These are phyloP conservation scores for Linum lewisii DNA, from an alignment of 345 rosid species.

Conservation along the genomic window DNA sequence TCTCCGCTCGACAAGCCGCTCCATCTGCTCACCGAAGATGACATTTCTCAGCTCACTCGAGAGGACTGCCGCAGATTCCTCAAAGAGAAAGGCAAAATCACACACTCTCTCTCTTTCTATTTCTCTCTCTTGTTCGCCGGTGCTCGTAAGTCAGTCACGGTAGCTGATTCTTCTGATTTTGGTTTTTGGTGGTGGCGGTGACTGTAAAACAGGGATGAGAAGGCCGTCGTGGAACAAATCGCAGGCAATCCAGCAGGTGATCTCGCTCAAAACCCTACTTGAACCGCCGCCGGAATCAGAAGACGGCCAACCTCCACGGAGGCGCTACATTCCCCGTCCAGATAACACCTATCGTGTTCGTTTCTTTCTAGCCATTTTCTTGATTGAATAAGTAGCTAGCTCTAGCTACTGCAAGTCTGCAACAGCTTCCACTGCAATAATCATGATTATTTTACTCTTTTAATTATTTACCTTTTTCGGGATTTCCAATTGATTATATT, in stretches of 20 bases:
- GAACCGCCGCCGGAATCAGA: constrained; percentile 29
- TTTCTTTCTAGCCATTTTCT: not conserved
- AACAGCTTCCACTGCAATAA: not conserved
- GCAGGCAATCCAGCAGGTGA: constrained; percentile 48
- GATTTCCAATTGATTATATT: not conserved
- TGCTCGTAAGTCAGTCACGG: not conserved
- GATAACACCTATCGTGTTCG: constrained; percentile 15
- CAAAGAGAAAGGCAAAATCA: constrained; percentile 2
- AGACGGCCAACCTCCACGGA: constrained; percentile 17
- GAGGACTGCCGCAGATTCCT: constrained; percentile 4
- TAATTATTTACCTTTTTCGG: not conserved
- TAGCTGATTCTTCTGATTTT: not conserved
- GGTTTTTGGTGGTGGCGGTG: not conserved
- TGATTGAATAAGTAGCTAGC: not conserved
- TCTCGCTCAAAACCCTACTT: constrained; percentile 33
- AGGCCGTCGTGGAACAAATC: constrained; percentile 53
- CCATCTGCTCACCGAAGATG: constrained; percentile 2
- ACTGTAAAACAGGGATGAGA: constrained; percentile 31
- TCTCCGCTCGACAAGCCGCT: not conserved
- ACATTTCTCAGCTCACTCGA: constrained; percentile 5
- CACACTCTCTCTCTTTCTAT: not conserved
- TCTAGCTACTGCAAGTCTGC: too few relatives aligned
- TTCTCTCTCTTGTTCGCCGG: not conserved
- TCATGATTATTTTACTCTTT: not conserved
- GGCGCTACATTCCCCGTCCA: constrained; percentile 20